Evolutionary conservation across 345 rosid genomes (phyloP).

Genomic region (Pistacia integerrima): DNA sequence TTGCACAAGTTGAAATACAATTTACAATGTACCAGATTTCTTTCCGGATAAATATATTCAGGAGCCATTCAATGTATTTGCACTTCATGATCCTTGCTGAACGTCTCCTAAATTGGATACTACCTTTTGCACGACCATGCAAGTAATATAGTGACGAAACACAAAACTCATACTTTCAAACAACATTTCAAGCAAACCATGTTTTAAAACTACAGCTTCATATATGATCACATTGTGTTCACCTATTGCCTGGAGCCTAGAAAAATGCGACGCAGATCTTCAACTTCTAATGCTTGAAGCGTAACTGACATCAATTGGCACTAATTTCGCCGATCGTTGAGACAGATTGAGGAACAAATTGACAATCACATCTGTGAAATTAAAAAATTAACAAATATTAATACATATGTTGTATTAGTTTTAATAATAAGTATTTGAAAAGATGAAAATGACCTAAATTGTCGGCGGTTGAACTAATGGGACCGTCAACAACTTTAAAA

Average conservation of each 20-base stretch:
- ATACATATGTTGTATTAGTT: no score
- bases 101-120: conserved; percentile 80
- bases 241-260: no score
- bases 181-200: no score
- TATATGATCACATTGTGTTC: no score
- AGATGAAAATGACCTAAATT: conserved; percentile 61
- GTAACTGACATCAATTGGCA: no score
- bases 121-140: conserved; percentile 72
- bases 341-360: conserved; percentile 84
- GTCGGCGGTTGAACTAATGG: conserved; percentile 92
- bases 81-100: conserved; percentile 98
- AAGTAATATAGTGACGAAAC: no score
- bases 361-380: conserved; percentile 67
- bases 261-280: no score
- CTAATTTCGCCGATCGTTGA: conserved; percentile 72
- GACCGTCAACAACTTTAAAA: conserved; percentile 80
- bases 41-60: conserved; percentile 73
- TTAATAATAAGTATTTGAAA: no score
- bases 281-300: no score
- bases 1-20: no score
- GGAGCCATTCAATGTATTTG: conserved; percentile 68
- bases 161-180: no score
- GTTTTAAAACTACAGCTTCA: no score
- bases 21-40: conserved; percentile 66
- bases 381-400: neutral